phyloP scores from a whole-genome alignment of 169 alveolate species.

The Cardiosporidium cionae region DNA sequence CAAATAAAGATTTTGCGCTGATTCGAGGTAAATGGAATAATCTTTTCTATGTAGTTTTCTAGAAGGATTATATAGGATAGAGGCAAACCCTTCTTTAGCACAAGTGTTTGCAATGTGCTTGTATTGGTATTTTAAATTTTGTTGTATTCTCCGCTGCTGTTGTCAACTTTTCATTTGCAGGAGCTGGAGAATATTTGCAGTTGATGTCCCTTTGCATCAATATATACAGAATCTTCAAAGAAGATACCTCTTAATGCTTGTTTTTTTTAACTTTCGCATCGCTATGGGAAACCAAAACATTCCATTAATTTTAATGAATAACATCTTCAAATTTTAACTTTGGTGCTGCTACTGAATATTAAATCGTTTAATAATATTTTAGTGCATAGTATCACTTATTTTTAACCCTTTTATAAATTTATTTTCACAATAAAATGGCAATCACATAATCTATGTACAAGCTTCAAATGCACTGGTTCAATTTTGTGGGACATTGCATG shows the following conservation, averaged over 20 bases:
- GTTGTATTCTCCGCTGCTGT: no score
- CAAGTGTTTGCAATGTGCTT: no score
- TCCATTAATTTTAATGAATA: not conserved
- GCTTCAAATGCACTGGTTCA: no score
- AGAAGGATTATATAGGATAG: not conserved
- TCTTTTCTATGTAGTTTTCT: not conserved
- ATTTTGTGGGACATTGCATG: no score
- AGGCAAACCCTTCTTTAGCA: no score
- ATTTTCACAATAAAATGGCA: no score
- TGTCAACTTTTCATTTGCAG: no score
- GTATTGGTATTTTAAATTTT: no score
- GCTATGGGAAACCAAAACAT: not conserved
- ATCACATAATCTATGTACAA: no score
- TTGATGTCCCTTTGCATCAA: not conserved
- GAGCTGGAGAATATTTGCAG: not conserved
- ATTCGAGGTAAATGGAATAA: conserved; percentile 12
- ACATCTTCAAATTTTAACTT: not conserved
- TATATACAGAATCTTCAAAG: not conserved
- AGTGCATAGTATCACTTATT: not conserved
- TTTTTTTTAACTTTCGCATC: no score
- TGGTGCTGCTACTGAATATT: not conserved
- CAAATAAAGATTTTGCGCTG: conserved; percentile 22
- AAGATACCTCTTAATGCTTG: not conserved
- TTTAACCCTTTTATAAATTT: not conserved
- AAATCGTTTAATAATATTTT: not conserved